Conservation (phyloP, 306 rosid genomes). For the Cicer chorassanicum region DNA sequence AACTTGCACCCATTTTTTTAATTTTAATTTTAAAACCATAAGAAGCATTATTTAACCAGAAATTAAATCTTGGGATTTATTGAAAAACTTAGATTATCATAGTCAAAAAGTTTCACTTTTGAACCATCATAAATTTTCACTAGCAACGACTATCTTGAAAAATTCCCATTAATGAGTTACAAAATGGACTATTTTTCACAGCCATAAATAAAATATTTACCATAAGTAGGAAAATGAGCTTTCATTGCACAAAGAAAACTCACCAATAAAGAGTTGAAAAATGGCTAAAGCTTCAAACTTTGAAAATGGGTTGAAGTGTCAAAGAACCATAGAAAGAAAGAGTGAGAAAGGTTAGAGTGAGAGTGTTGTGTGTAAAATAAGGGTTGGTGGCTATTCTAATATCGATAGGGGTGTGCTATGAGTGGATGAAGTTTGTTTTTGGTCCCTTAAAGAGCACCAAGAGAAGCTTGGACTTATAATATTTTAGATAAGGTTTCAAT, state of each 20-base stretch:
- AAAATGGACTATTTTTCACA: neutral
- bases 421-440: slow-evolving; percentile 74
- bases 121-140: slow-evolving; percentile 34
- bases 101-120: neutral
- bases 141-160: neutral
- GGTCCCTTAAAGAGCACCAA: slow-evolving; percentile 63
- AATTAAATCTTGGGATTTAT: slow-evolving; percentile 1
- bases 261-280: slow-evolving; percentile 55
- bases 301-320: slow-evolving; percentile 43
- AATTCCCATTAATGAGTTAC: neutral
- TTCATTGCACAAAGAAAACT: slow-evolving; percentile 21
- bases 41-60: slow-evolving; percentile 22
- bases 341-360: slow-evolving; percentile 31
- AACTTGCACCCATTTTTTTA: neutral
- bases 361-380: slow-evolving; percentile 45
- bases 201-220: neutral
- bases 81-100: slow-evolving; percentile 12
- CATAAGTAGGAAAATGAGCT: slow-evolving; percentile 7
- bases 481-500: slow-evolving; percentile 48
- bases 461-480: slow-evolving; percentile 48
- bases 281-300: slow-evolving; percentile 44
- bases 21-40: neutral
- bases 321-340: neutral
- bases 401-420: slow-evolving; percentile 78
- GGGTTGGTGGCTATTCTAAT: slow-evolving; percentile 72